These are phyloP conservation scores for Lipomyces lipofer DNA, from an alignment of 805 yeast species.

Conservation along the genomic window DNA sequence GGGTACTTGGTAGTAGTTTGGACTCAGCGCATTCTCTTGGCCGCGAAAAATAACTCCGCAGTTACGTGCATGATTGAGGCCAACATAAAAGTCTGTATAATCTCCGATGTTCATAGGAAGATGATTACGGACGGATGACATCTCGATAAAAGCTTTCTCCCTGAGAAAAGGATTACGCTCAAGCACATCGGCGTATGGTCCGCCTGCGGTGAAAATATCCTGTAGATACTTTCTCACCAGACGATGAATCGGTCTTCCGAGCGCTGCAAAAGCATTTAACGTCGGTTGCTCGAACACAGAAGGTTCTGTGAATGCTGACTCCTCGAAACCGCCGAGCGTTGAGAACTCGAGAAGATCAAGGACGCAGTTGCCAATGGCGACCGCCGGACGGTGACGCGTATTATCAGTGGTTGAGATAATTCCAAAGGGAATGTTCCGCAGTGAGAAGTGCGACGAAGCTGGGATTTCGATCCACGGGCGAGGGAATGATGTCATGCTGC, in stretches of 20 bases:
- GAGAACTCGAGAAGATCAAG: slow-evolving; percentile 31
- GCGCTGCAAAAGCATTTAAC: slow-evolving; percentile 30
- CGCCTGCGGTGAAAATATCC: slow-evolving; percentile 20
- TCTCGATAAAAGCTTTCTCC: slow-evolving; percentile 8
- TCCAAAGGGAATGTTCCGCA: slow-evolving; percentile 35
- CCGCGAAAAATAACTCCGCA: slow-evolving; percentile 34
- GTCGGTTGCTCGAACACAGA: slow-evolving; percentile 21
- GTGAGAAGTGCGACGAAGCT: slow-evolving; percentile 31
- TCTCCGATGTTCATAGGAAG: slow-evolving; percentile 35
- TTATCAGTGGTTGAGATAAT: slow-evolving; percentile 23
- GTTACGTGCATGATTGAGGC: slow-evolving; percentile 34
- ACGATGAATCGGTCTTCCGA: slow-evolving; percentile 26
- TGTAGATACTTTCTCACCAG: slow-evolving; percentile 24
- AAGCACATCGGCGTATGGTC: slow-evolving; percentile 25
- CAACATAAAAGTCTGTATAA: slow-evolving; percentile 35
- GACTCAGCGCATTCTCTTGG: slow-evolving; percentile 33
- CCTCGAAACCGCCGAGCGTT: slow-evolving; percentile 16
- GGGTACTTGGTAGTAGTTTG: slow-evolving; percentile 34
- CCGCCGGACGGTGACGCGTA: slow-evolving; percentile 24
- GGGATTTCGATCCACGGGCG: slow-evolving; percentile 7
- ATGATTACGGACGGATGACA: slow-evolving; percentile 2
- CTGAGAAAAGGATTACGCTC: slow-evolving; percentile 22
- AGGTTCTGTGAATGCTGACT: slow-evolving; percentile 7
- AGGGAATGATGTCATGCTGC: neutral
- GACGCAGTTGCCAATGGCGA: slow-evolving; percentile 31